A percentile compares a stretch with the other conserved stretches of the same genome.
phyloP scores from a whole-genome alignment of 2,329 filamentous ascomycete species.

The Clonostachys solani region DNA sequence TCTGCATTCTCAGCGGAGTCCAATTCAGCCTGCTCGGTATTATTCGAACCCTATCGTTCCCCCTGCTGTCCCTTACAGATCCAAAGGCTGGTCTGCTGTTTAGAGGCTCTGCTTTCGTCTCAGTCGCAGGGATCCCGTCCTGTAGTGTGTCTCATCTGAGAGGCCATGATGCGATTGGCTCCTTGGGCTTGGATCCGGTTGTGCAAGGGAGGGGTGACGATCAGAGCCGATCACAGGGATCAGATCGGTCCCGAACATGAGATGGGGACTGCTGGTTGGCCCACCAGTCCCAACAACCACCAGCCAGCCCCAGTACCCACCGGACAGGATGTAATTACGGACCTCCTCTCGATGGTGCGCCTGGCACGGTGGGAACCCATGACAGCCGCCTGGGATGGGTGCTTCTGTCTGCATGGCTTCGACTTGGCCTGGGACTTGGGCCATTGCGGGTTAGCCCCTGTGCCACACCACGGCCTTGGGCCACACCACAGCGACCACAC shows the following conservation, averaged over 20 bases:
- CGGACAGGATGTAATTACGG: too few species aligned
- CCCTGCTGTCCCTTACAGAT: neutral
- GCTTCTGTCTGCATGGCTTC: too few species aligned
- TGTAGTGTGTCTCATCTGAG: constrained; percentile 1
- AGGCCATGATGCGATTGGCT: constrained; percentile 4
- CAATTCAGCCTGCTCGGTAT: neutral
- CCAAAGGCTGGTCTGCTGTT: neutral
- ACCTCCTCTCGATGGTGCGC: too few species aligned
- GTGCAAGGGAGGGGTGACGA: constrained; percentile 1
- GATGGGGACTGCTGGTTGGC: neutral
- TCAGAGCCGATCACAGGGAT: constrained; percentile 2
- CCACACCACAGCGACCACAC: too few species aligned
- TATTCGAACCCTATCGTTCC: neutral
- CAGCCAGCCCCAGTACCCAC: neutral
- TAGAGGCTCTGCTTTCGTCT: neutral
- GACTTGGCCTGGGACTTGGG: too few species aligned
- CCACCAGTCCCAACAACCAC: neutral
- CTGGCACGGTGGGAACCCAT: too few species aligned
- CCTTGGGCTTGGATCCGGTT: neutral
- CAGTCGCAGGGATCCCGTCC: neutral
- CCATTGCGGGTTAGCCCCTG: too few species aligned
- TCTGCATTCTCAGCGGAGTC: neutral
- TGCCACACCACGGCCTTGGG: too few species aligned
- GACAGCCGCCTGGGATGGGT: too few species aligned
- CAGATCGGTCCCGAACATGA: constrained; percentile 3